Conservation (phyloP, 371 early-diverging fungal species). For the Rhizopus arrhizus region DNA sequence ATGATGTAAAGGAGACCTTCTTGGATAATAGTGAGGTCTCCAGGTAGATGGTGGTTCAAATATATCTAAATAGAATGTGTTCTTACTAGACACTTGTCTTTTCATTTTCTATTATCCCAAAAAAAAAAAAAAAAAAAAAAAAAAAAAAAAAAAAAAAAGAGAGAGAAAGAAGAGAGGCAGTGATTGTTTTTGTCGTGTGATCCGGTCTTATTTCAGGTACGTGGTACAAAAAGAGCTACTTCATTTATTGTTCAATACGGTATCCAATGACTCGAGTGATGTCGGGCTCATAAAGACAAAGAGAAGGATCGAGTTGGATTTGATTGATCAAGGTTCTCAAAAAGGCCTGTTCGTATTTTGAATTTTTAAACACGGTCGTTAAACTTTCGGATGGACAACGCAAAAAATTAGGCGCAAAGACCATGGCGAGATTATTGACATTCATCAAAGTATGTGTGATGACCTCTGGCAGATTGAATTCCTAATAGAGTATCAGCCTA, state of each 20-base stretch:
- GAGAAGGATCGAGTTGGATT: constrained; percentile 24
- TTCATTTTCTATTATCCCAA: not conserved
- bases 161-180: no score
- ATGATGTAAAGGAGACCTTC: constrained; percentile 25
- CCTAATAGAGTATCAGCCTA: constrained; percentile 31
- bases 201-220: no score
- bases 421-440: constrained; percentile 88
- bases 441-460: constrained; percentile 85
- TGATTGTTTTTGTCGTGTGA: no score
- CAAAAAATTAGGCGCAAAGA: constrained; percentile 93
- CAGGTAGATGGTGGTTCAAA: constrained; percentile 24
- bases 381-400: constrained; percentile 84
- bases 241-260: not conserved
- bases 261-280: constrained; percentile 4
- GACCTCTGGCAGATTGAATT: constrained; percentile 72
- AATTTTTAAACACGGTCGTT: constrained; percentile 78
- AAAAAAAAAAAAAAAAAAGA: constrained; percentile 6
- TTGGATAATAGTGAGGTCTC: constrained; percentile 11
- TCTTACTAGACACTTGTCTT: no score
- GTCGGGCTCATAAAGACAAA: constrained; percentile 27
- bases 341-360: constrained; percentile 68
- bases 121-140: not conserved
- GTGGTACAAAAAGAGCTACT: no score
- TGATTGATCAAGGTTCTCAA: constrained; percentile 40
- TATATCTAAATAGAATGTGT: constrained; percentile 13